Evolutionary conservation across 495 filamentous ascomycete genomes (phyloP), one percentile per base, ranked within the genome.

Genomic region (Penicillium tannophilum): DNA sequence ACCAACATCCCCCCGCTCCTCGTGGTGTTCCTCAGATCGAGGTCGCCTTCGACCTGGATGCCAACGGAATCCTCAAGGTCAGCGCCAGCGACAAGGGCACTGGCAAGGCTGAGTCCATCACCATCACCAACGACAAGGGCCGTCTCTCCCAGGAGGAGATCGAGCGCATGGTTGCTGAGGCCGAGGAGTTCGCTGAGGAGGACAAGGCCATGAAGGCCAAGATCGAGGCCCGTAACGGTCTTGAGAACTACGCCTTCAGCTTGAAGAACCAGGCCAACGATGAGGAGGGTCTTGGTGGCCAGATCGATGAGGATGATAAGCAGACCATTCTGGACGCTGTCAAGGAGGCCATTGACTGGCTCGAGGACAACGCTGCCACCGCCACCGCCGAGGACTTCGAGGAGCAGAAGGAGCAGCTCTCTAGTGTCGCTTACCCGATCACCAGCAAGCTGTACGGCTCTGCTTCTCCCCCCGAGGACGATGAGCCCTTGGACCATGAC

Each of bases 71-170:
- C 80, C 90, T 98, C 72, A 96, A 96, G 83, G 92, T 98, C 72
- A 94, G 90, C 47, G 94, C 94, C 65, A 82, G 92, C 56, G 94
- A 98, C 86, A 98, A 98, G 90, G 95, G 95, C 68, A 98, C 94
- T 51, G 95, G 94, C 64, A 97, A 98, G 88, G 88, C 86, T 73
- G 95, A 98, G 85, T 89, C 90, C 78, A 97, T 98, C 69, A 91
- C 92, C 76, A 98, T 97, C 76, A 97, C 93, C 81, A 98, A 98
- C 83, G 94, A 98, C 88, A 96, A 98, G 87, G 94, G 94, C 59
- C 95, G 95, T 79, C 88, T 98, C 44, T 92, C 89, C 69, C 93
- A 93, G 81, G 94, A 98, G 78, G 94, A 98, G 59, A 98, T 98
- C 60, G 94, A 98, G 84, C 94, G 94, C 73, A 98, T 98, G 94